Evolutionary conservation across 202 grass and related monocot species (phyloP).

Genomic region (Musa balbisiana): DNA sequence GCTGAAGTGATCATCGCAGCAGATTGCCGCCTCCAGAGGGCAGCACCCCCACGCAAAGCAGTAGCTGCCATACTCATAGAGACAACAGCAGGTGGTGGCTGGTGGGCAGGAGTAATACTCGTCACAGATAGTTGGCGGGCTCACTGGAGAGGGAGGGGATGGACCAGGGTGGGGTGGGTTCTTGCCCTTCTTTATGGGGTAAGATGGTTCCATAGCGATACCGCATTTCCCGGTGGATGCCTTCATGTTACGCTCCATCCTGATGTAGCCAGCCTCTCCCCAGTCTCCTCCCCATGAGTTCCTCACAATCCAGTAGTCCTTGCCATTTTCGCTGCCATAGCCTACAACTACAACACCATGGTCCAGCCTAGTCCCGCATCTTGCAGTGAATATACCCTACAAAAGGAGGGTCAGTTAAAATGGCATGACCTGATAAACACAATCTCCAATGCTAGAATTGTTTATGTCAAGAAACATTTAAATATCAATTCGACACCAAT

Average conservation of each 20-base stretch:
- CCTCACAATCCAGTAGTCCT: slow-evolving; percentile 88
- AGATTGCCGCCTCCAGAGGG: slow-evolving; percentile 48
- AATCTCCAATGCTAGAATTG: no score
- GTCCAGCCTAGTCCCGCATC: slow-evolving; percentile 59
- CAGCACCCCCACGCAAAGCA: slow-evolving; percentile 93
- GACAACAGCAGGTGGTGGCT: slow-evolving; percentile 76
- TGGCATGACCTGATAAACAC: no score
- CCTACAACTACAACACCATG: slow-evolving; percentile 77
- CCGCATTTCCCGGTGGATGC: slow-evolving; percentile 56
- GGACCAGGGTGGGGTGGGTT: slow-evolving; percentile 15
- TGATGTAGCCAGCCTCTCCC: slow-evolving; percentile 77
- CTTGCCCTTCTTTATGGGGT: slow-evolving; percentile 58
- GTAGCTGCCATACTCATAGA: slow-evolving; percentile 32
- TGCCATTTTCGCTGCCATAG: slow-evolving; percentile 69
- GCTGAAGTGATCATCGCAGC: slow-evolving; percentile 72
- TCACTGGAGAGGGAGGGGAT: slow-evolving; percentile 39
- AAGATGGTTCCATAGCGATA: slow-evolving; percentile 76
- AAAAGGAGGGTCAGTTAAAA: neutral
- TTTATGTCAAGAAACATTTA: neutral
- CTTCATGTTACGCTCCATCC: slow-evolving; percentile 65
- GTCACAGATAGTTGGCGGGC: slow-evolving; percentile 32
- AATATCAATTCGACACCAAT: no score
- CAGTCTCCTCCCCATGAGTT: slow-evolving; percentile 76
- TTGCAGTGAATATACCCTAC: slow-evolving; percentile 69
- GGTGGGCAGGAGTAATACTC: slow-evolving; percentile 36